phyloP scores from a whole-genome alignment of 2,329 filamentous ascomycete genomes.

The Thielaviopsis ethacetica region DNA sequence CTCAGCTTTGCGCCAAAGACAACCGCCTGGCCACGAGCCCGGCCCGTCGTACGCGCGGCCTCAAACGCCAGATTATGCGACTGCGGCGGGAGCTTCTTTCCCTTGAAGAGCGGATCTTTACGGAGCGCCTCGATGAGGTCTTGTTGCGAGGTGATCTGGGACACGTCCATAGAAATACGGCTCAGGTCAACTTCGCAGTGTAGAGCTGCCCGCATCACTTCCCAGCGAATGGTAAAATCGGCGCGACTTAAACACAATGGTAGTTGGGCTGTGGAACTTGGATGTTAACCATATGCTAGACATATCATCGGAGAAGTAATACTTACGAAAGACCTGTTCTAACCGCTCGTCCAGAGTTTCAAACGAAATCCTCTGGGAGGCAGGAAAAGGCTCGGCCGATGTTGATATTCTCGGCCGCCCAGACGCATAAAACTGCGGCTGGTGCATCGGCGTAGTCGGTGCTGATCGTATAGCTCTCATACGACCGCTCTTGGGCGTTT shows the following conservation, averaged over 20 bases:
- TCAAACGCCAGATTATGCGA: slow-evolving; percentile 30
- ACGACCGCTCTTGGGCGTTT: not conserved
- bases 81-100: slow-evolving; percentile 31
- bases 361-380: not conserved
- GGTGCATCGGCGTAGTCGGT: not conserved
- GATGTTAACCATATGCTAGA: not conserved
- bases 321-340: slow-evolving; percentile 25
- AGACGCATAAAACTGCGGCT: not conserved
- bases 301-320: not conserved
- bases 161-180: slow-evolving; percentile 2
- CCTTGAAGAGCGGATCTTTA: slow-evolving; percentile 23
- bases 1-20: slow-evolving; percentile 27
- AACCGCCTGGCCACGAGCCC: slow-evolving; percentile 22
- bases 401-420: not conserved
- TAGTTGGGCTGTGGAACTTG: not conserved
- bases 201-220: slow-evolving; percentile 30
- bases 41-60: slow-evolving; percentile 23
- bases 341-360: slow-evolving; percentile 17
- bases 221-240: slow-evolving; percentile 35
- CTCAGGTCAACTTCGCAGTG: slow-evolving; percentile 28
- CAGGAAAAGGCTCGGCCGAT: not conserved
- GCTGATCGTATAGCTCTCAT: not conserved
- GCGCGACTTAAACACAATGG: slow-evolving; percentile 16
- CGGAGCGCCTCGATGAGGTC: slow-evolving; percentile 17
- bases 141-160: not conserved